Percentiles rank a stretch among this genome's conserved stretches.
phyloP scores from a whole-genome alignment of 495 filamentous ascomycete species.

The Talaromyces trachyspermus region DNA sequence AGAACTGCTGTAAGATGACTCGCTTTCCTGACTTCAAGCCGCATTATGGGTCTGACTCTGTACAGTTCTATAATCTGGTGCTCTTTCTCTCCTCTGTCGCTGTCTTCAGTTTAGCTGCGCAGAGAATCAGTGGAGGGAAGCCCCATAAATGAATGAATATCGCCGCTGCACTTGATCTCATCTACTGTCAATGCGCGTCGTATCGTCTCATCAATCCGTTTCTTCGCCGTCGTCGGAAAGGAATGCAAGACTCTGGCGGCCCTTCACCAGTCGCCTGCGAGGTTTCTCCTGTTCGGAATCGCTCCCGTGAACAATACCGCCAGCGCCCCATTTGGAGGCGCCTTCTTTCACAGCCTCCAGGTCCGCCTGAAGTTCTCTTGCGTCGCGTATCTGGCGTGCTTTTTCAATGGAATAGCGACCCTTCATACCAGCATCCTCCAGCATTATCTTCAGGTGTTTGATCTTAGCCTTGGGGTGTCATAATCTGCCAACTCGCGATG shows the following conservation, averaged over 20 bases:
- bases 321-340: conserved; percentile 65
- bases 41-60: not conserved
- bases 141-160: not conserved
- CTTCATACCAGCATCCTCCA: conserved; percentile 76
- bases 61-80: conserved; percentile 93
- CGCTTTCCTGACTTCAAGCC: not conserved
- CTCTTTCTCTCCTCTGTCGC: conserved; percentile 93
- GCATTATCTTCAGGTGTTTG: conserved; percentile 65
- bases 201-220: conserved; percentile 35
- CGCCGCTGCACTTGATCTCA: not conserved
- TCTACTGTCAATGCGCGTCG: too few species aligned
- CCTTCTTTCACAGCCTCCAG: conserved; percentile 75
- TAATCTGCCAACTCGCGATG: conserved; percentile 68
- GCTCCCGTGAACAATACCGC: conserved; percentile 34
- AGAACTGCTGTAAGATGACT: conserved; percentile 70
- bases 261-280: conserved; percentile 33
- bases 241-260: conserved; percentile 46
- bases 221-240: conserved; percentile 47
- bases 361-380: conserved; percentile 72
- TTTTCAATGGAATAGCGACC: conserved; percentile 79
- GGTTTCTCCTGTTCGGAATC: conserved; percentile 23
- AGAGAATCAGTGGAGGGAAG: conserved; percentile 53
- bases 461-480: conserved; percentile 76
- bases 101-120: conserved; percentile 84
- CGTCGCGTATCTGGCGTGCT: conserved; percentile 77